Conservation (phyloP, 225 moss, liverwort and hornwort genomes). For the Asterella californica region DNA sequence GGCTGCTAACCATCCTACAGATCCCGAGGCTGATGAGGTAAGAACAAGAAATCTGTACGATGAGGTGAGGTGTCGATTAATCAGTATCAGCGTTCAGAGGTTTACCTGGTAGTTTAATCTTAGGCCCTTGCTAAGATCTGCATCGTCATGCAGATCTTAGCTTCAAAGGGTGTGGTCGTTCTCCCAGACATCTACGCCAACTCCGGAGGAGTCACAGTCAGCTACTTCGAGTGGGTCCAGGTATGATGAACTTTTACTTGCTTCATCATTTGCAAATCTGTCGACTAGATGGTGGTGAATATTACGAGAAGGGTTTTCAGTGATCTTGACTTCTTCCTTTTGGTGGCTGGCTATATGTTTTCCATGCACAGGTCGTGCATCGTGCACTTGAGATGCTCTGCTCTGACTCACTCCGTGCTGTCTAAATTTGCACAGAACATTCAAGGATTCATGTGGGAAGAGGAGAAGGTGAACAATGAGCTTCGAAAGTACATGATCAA, state of each 20-base stretch:
- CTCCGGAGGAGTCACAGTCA: conserved; percentile 92
- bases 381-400: not conserved
- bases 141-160: conserved; percentile 70
- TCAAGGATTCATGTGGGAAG: conserved; percentile 95
- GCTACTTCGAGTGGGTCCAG: conserved; percentile 99
- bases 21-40: conserved; percentile 93
- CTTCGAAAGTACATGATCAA: conserved; percentile 80
- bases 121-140: too few relatives aligned
- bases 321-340: not conserved
- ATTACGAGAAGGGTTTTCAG: not conserved
- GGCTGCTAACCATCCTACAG: conserved; percentile 95
- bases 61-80: not conserved
- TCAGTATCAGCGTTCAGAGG: not conserved
- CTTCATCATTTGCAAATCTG: not conserved
- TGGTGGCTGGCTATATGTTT: not conserved
- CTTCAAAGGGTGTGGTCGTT: conserved; percentile 58
- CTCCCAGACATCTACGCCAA: conserved; percentile 94
- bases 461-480: conserved; percentile 73
- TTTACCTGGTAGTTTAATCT: too few relatives aligned
- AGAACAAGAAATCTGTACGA: not conserved
- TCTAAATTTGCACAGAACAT: conserved; percentile 53
- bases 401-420: not conserved
- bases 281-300: not conserved
- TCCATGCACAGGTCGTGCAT: too few relatives aligned
- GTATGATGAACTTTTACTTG: conserved; percentile 26